These are phyloP conservation scores for Aristolochia contorta DNA, from an alignment of 164 flowering plant genomes.

Conservation along the genomic window DNA sequence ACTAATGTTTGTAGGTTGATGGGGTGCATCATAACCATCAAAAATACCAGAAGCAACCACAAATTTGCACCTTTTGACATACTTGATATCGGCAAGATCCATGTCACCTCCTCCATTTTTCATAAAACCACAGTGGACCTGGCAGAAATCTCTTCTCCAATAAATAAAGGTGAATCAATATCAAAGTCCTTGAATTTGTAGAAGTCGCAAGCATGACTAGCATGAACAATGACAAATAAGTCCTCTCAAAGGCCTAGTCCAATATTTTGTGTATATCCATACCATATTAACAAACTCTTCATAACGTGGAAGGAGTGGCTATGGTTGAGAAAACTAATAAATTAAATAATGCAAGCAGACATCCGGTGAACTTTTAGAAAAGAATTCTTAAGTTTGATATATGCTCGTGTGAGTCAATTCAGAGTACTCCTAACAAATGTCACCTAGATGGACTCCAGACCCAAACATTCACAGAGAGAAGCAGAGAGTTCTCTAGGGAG, in stretches of 20 bases:
- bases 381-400: background rate
- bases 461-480: background rate
- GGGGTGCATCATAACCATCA: conserved; percentile 95
- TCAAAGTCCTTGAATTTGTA: no score
- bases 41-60: conserved; percentile 98
- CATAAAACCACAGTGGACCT: conserved; percentile 97
- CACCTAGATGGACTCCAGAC: background rate
- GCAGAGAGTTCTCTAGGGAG: background rate
- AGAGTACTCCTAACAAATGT: no score
- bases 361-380: background rate
- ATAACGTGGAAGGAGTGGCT: no score
- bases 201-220: no score
- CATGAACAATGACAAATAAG: background rate
- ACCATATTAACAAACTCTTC: no score
- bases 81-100: conserved; percentile 49
- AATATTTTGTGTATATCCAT: background rate
- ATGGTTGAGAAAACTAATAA: no score
- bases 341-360: no score
- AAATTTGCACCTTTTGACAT: conserved; percentile 67
- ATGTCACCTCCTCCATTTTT: conserved; percentile 86
- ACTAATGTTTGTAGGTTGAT: conserved; percentile 87
- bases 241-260: background rate
- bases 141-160: conserved; percentile 9
- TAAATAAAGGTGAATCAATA: background rate
- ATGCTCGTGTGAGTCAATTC: background rate